Conservation (phyloP, 768 basidiomycete genomes). For the Symmetrospora coprosmae region DNA sequence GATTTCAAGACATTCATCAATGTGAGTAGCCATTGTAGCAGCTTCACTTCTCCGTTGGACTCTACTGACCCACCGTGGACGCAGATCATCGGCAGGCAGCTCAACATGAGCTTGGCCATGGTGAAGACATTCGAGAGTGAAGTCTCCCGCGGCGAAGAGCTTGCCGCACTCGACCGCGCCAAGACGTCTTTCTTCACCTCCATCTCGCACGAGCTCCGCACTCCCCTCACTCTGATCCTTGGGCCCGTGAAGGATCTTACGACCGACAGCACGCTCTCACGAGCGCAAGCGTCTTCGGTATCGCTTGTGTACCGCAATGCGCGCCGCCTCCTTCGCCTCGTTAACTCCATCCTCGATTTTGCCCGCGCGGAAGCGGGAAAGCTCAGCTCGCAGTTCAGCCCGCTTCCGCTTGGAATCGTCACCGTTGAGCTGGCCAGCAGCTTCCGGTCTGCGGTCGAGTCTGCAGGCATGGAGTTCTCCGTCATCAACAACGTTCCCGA, state of each 20-base stretch:
- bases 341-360: slow-evolving; percentile 25
- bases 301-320: slow-evolving; percentile 20
- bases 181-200: slow-evolving; percentile 25
- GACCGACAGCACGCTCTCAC: slow-evolving; percentile 1
- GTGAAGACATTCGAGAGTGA: slow-evolving; percentile 15
- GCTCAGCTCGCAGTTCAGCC: slow-evolving; percentile 11
- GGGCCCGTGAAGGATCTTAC: slow-evolving; percentile 16
- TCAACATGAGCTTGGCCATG: slow-evolving; percentile 5
- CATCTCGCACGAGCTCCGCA: slow-evolving; percentile 23
- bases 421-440: slow-evolving; percentile 22
- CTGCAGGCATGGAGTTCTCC: slow-evolving; percentile 14
- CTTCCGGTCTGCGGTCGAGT: slow-evolving; percentile 19
- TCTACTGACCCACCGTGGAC: not conserved
- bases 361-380: slow-evolving; percentile 21
- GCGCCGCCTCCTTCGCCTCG: slow-evolving; percentile 13
- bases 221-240: slow-evolving; percentile 22
- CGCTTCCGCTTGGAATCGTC: not conserved
- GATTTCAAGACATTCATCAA: slow-evolving; percentile 16
- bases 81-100: not conserved
- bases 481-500: slow-evolving; percentile 9
- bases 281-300: not conserved
- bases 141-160: slow-evolving; percentile 18
- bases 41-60: not conserved
- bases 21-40: too few relatives aligned
- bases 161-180: slow-evolving; percentile 22